Evolutionary conservation across 208 protist genomes (phyloP), one percentile per base, ranked within the genome.

Genomic region (Acanthamoeba lugdunensis): DNA sequence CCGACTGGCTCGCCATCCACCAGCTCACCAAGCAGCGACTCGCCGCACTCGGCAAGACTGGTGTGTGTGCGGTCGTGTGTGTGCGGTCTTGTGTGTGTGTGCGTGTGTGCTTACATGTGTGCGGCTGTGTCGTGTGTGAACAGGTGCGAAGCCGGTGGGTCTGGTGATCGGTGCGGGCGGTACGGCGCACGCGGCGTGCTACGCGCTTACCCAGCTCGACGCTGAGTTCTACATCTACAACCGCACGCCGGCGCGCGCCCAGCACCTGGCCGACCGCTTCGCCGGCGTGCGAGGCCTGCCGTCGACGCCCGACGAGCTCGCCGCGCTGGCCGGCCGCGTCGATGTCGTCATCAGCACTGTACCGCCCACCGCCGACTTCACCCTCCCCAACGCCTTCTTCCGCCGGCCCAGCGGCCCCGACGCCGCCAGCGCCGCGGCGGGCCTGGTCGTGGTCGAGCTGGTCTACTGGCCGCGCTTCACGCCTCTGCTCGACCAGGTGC

Each of bases 1-100:
- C 92, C 30, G 92, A 94, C 75, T 94, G 92, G 92, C 30, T 94
- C 50, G 92, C 92, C 71, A 82, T 94, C 33, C 21, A 87, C 58
- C 69, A 82, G 18, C 67, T 94, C 8, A 69, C 85, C 58, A 18
- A 23, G 50, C 85, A 91, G 11, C 14, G 58, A 28, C 67, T 91
- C 7, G 67, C 67, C n/a, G 41, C 85, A 4, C 14, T 54, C 13
- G 67, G 67, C 33, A 75, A 75, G 41, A 37, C 11, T 16, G 48
- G 41, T 56, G 21, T 2, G 67, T 25, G 37, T 41, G 37, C 37
- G 37, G 37, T 67, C 61, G 21, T n/a, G 16, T 18, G 16, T 67
- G 25, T 33, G 33, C 33, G 33, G 33, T 33, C 33, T 33, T 7
- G 73, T 2, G 1, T 4, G 37, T 41, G 37, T 41, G 37, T 41